phyloP scores from a whole-genome alignment of 2,329 filamentous ascomycete species.

The Helminthosporium solani region DNA sequence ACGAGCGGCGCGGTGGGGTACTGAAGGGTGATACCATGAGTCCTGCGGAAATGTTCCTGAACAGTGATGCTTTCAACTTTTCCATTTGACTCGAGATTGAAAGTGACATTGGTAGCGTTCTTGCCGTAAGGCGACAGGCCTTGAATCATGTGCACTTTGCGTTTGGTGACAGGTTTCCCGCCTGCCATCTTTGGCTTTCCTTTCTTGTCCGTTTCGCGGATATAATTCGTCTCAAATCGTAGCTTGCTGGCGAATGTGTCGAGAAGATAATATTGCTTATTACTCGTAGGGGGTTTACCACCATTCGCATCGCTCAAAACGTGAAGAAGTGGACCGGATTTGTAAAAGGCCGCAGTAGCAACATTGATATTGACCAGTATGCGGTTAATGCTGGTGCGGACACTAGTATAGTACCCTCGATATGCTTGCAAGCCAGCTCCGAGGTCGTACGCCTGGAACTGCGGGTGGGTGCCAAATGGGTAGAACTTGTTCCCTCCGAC shows the following conservation, averaged over 20 bases:
- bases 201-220: constrained; percentile 38
- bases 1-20: constrained; percentile 27
- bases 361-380: constrained; percentile 65
- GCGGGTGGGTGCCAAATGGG: constrained; percentile 48
- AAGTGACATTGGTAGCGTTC: constrained; percentile 34
- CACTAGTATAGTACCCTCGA: constrained; percentile 63
- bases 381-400: constrained; percentile 58
- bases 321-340: constrained; percentile 45
- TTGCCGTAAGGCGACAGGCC: constrained; percentile 37
- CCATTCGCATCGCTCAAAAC: constrained; percentile 26
- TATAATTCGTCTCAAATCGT: constrained; percentile 44
- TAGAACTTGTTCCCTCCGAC: constrained; percentile 54
- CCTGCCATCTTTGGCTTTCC: constrained; percentile 21
- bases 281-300: constrained; percentile 9
- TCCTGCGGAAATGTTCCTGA: constrained; percentile 20
- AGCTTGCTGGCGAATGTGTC: constrained; percentile 41
- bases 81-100: constrained; percentile 16
- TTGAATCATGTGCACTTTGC: constrained; percentile 42
- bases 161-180: constrained; percentile 19
- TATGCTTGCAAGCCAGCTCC: constrained; percentile 57
- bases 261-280: constrained; percentile 11
- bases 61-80: constrained; percentile 14
- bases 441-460: constrained; percentile 45
- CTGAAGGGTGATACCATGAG: constrained; percentile 24
- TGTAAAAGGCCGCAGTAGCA: constrained; percentile 60